Percentiles rank a stretch among this genome's conserved stretches.
These are phyloP conservation scores for Rhodomyrtus psidioides DNA, from an alignment of 441 rosid species.

Conservation along the genomic window DNA sequence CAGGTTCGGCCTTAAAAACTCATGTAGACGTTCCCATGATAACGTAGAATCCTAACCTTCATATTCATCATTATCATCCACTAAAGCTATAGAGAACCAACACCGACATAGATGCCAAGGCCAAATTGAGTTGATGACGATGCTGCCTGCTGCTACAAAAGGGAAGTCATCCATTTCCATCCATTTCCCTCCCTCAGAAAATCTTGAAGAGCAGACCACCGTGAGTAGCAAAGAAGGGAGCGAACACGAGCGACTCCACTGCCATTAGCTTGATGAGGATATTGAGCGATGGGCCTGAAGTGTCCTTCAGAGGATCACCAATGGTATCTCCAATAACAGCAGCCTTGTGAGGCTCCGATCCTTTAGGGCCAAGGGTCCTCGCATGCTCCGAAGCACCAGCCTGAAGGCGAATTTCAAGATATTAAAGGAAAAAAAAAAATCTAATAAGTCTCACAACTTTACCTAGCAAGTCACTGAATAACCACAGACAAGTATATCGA, in stretches of 20 bases:
- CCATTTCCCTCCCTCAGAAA: neutral
- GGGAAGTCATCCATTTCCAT: neutral
- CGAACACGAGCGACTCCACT: slow-evolving; percentile 9
- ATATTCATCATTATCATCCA: neutral
- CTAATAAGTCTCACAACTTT: neutral
- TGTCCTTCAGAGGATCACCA: slow-evolving; percentile 11
- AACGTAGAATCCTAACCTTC: neutral
- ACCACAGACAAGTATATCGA: neutral
- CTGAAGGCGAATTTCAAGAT: neutral
- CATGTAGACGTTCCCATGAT: neutral
- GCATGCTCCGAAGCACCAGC: slow-evolving; percentile 17
- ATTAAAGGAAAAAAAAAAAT: neutral
- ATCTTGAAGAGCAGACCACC: slow-evolving; percentile 8
- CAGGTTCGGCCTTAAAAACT: neutral
- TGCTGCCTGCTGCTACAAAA: neutral
- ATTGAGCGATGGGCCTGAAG: slow-evolving; percentile 12
- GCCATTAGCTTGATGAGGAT: slow-evolving; percentile 16
- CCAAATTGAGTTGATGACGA: neutral
- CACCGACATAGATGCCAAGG: slow-evolving; percentile 2
- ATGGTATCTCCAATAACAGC: slow-evolving; percentile 13
- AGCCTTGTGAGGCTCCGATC: slow-evolving; percentile 13
- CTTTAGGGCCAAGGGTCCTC: slow-evolving; percentile 9
- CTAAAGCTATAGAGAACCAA: neutral
- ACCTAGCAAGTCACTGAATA: neutral
- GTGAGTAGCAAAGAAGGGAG: slow-evolving; percentile 9